A percentile compares a stretch with the other conserved stretches of the same genome.
phyloP scores from a whole-genome alignment of 192 early-diverging fungal species.

The Martensiomyces pterosporus region DNA sequence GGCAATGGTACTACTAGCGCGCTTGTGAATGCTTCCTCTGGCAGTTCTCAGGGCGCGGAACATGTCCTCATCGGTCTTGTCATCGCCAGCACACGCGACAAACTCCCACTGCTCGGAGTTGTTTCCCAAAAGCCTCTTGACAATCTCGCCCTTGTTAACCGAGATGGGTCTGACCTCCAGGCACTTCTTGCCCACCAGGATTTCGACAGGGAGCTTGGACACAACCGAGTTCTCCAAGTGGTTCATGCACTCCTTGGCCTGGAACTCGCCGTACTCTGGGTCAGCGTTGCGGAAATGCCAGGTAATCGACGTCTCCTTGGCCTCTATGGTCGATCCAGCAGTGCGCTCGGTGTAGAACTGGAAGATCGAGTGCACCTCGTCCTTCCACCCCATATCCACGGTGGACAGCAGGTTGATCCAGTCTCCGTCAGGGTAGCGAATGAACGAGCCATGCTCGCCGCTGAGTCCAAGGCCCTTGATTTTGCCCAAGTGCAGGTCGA shows the following conservation, averaged over 20 bases:
- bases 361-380: conserved; percentile 90
- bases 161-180: conserved; percentile 89
- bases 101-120: conserved; percentile 73
- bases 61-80: conserved; percentile 98
- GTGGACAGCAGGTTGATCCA: conserved; percentile 72
- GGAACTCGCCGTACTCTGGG: conserved; percentile 92
- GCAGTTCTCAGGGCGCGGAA: conserved; percentile 64
- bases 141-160: conserved; percentile 97
- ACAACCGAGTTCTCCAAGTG: conserved; percentile 88
- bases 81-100: conserved; percentile 94
- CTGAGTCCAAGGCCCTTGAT: conserved; percentile 76
- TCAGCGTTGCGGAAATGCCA: conserved; percentile 98
- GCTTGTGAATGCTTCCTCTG: conserved; percentile 12
- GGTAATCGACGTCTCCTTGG: conserved; percentile 88
- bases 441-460: conserved; percentile 95
- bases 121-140: conserved; percentile 70
- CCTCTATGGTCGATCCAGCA: conserved; percentile 87
- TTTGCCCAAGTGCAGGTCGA: conserved; percentile 80
- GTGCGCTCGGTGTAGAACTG: conserved; percentile 94
- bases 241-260: conserved; percentile 96
- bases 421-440: conserved; percentile 74
- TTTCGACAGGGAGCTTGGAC: conserved; percentile 91
- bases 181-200: conserved; percentile 94
- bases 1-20: background rate
- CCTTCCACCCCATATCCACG: conserved; percentile 90